phyloP scores from a whole-genome alignment of 225 moss, liverwort and hornwort genomes.

The Sphagnum contortum region DNA sequence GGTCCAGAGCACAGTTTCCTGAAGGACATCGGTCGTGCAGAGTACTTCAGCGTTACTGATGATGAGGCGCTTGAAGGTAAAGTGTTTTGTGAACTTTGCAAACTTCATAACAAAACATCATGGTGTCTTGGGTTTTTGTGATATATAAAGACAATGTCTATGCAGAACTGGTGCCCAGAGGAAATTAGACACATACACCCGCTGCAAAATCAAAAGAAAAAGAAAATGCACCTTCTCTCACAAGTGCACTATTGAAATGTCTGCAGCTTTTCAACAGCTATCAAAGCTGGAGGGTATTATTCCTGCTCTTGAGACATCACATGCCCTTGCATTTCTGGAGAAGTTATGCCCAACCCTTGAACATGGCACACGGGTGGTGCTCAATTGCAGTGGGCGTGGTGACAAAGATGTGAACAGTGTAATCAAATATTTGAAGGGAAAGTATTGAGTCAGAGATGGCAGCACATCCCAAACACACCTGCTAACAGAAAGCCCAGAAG shows the following conservation, averaged over 20 bases:
- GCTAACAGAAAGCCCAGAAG: too few species aligned
- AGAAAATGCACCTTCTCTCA: background rate
- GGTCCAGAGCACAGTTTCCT: conserved; percentile 98
- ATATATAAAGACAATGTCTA: background rate
- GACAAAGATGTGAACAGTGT: conserved; percentile 96
- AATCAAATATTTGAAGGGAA: conserved; percentile 54
- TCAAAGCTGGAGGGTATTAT: conserved; percentile 94
- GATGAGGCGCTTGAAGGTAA: conserved; percentile 89
- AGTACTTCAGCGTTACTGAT: conserved; percentile 89
- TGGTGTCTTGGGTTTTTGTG: background rate
- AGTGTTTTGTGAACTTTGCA: too few species aligned
- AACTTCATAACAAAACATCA: background rate
- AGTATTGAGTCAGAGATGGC: conserved; percentile 10
- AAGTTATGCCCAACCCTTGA: conserved; percentile 72
- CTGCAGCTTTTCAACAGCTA: conserved; percentile 70
- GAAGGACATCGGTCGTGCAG: conserved; percentile 73
- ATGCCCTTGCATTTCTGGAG: conserved; percentile 79
- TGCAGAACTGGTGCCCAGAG: background rate
- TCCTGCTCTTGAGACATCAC: conserved; percentile 91
- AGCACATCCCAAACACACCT: too few species aligned
- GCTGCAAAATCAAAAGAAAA: too few species aligned
- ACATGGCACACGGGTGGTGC: conserved; percentile 66
- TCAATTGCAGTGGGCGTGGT: conserved; percentile 90
- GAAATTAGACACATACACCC: too few species aligned
- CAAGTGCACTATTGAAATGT: background rate